phyloP scores from a whole-genome alignment of 805 yeast species.

The Kluyveromyces dobzhanskii region DNA sequence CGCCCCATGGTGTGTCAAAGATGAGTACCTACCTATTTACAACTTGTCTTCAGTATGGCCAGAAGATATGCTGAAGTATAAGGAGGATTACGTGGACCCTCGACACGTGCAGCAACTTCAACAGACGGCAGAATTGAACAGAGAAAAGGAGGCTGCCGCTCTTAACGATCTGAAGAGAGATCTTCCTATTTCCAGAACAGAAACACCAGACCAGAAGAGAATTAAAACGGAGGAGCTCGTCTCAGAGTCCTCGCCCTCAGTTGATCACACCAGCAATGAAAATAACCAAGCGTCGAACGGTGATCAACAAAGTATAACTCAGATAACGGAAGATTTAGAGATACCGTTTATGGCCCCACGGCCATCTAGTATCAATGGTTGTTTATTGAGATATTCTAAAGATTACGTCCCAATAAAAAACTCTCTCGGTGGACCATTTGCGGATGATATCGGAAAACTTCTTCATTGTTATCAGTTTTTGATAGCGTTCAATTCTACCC shows the following conservation, averaged over 20 bases:
- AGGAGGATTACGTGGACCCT: conserved; percentile 17
- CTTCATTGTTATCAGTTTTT: conserved; percentile 26
- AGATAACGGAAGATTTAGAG: conserved; percentile 21
- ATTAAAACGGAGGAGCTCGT: not conserved
- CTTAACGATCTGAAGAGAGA: conserved; percentile 6
- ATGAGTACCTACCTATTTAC: conserved; percentile 40
- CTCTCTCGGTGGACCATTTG: not conserved
- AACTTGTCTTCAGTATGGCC: conserved; percentile 30
- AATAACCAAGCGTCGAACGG: not conserved
- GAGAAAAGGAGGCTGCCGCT: conserved; percentile 1
- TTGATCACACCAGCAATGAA: not conserved
- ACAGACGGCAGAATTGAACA: conserved; percentile 8
- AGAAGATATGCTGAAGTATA: conserved; percentile 21
- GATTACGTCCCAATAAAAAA: not conserved
- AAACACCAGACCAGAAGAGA: conserved; percentile 9
- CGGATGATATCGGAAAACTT: conserved; percentile 15
- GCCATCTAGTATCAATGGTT: not conserved
- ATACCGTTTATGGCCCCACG: conserved; percentile 22
- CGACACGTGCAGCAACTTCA: not conserved
- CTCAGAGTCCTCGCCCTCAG: conserved; percentile 1
- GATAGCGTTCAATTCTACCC: conserved; percentile 20
- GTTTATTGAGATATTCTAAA: not conserved
- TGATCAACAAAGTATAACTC: conserved; percentile 10
- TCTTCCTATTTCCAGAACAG: conserved; percentile 14
- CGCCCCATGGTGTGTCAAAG: conserved; percentile 92